Base-by-base conservation (phyloP, 257 asterid species). In the Nicotiana tabacum region DNA sequence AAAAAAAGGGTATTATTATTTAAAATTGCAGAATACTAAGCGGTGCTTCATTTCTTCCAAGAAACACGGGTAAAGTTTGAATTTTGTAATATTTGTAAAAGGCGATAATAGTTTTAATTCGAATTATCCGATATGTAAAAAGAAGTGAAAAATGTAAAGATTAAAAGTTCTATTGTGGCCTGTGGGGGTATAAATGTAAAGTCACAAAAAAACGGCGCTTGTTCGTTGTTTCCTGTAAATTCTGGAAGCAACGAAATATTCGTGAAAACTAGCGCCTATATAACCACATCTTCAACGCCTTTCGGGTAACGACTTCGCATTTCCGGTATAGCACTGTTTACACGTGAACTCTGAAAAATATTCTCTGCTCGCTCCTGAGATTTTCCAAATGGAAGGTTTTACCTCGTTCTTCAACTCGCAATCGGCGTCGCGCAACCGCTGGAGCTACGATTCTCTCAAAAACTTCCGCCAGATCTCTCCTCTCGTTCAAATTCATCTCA, bases 391-490 rank as follows among this genome's bases (percentile, higher is more conserved):
- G 98, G 98, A 94, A 53, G 86, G 93, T 6, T 93, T 95, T 76
- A 66, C 96, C 6, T 90, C 98, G 55, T 93, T 91, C 90, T 89
- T 91, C 86, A 92, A 87, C 9, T 79, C 92, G 18, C 97, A 87
- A 85, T 84, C 91, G 21, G 58, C 88, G 62, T 85, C 96, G 18
- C 82, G 95, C 3, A 88, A 82, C 80, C 85, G 98, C 9, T 96
- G 97, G 98, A 90, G 85, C 74, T 94, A 89, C 81, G 98, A 93
- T 64, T 92, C 98, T 39, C 94, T 96, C 43, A 94, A 94, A 88
- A 96, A 93, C 88, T 87, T 96, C 89, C 91, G 94, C 15, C 97
- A 94, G 90, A 96, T 94, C 81, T 94, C 99, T 16, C 97, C 98
- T 15, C 84, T 79, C 74, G 99, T 96, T 83, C 99, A 96, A 77